Conservation (phyloP, 208 protist species). For the Wallacemonas sp. region DNA sequence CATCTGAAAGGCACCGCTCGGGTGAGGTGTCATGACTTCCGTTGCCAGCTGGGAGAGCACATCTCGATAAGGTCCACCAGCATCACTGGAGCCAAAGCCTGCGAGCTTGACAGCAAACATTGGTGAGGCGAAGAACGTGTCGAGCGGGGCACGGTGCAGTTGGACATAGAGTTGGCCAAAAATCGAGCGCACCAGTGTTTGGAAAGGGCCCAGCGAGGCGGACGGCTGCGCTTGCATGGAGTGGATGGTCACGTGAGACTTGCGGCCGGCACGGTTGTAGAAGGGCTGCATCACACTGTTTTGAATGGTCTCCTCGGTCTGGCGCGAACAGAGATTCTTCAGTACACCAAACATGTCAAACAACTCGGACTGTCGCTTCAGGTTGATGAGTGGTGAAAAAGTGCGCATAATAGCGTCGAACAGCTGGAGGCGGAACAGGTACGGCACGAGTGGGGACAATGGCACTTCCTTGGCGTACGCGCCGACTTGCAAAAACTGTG, state of each 20-base stretch:
- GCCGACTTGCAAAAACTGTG: constrained; percentile 46
- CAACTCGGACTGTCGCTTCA: constrained; percentile 69
- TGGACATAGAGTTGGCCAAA: constrained; percentile 90
- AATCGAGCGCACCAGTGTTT: constrained; percentile 76
- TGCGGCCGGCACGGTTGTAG: constrained; percentile 56
- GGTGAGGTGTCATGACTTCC: constrained; percentile 89
- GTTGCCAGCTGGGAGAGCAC: constrained; percentile 84
- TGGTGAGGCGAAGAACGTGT: constrained; percentile 82
- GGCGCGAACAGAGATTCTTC: constrained; percentile 72
- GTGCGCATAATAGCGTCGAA: constrained; percentile 73
- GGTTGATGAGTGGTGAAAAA: constrained; percentile 79
- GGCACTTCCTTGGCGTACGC: constrained; percentile 56
- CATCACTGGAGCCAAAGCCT: constrained; percentile 89
- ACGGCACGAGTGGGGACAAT: constrained; percentile 60
- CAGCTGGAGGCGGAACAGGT: constrained; percentile 60
- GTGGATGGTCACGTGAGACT: constrained; percentile 83
- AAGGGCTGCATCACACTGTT: constrained; percentile 82
- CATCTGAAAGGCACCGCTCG: constrained; percentile 73
- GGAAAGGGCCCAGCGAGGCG: constrained; percentile 50
- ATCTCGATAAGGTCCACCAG: constrained; percentile 91
- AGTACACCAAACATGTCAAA: constrained; percentile 81
- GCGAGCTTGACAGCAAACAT: constrained; percentile 90
- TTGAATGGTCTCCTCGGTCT: constrained; percentile 78
- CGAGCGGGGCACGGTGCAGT: constrained; percentile 57
- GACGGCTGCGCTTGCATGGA: constrained; percentile 79